phyloP scores from a whole-genome alignment of 2,329 filamentous ascomycete genomes.

The Colletotrichum sp. region DNA sequence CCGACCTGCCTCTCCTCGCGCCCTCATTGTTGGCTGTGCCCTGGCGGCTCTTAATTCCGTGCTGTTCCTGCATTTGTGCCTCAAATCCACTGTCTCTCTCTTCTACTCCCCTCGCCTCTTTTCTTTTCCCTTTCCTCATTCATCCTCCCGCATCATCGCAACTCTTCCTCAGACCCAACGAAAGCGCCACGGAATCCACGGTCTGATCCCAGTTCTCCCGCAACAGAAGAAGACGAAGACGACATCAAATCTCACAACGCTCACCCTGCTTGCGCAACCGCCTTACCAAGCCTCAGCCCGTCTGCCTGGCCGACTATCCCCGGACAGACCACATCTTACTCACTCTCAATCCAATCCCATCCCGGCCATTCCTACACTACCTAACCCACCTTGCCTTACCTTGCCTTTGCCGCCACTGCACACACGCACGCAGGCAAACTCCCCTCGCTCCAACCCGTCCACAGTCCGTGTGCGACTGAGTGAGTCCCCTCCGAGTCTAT shows the following conservation, averaged over 20 bases:
- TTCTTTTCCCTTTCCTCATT: slow-evolving; percentile 10
- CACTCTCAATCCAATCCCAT: neutral
- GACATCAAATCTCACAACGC: neutral
- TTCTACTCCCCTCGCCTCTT: neutral
- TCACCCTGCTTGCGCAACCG: neutral
- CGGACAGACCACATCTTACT: slow-evolving; percentile 1
- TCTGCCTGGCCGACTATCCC: neutral
- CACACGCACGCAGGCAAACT: neutral
- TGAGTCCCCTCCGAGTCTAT: neutral
- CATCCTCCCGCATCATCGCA: neutral
- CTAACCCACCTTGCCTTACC: neutral
- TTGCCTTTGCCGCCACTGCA: neutral
- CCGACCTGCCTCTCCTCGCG: neutral
- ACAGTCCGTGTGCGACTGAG: neutral
- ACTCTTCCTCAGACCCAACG: neutral
- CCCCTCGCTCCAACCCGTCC: neutral
- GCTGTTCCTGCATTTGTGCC: slow-evolving; percentile 32
- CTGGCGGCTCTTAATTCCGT: slow-evolving; percentile 22
- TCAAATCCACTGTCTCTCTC: slow-evolving; percentile 8
- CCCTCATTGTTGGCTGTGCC: slow-evolving; percentile 13
- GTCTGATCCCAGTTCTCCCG: neutral
- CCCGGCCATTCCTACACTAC: neutral
- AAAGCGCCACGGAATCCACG: neutral
- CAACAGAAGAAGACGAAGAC: neutral
- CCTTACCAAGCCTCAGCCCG: neutral